Evolutionary conservation across 2,329 filamentous ascomycete species (phyloP), one percentile per base, ranked within the genome.

Genomic region (Aureobasidium sp.): DNA sequence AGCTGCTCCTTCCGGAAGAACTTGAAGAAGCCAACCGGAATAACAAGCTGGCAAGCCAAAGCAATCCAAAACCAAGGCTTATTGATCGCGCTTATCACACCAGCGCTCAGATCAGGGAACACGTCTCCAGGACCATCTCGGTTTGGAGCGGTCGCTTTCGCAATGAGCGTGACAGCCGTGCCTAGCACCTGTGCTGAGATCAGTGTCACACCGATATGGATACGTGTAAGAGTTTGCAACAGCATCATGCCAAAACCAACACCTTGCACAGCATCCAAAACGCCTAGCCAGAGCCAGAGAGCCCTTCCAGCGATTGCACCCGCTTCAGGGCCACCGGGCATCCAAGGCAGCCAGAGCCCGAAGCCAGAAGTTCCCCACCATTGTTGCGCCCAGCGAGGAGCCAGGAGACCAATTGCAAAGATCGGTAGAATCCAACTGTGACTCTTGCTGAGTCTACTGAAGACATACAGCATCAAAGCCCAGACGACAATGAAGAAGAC

Each of bases 241-340:
- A 88, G 76, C 60, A 88, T 83, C 84, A 87, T 88, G 62, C 86
- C 86, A 59, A 88, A 81, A 2, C 86, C 86, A 2, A 87, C 81
- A 46, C 84, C 84, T 69, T 88, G 86, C 8, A 88, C 73, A 12
- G 83, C 79, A 67, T 88, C 86, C 13, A 88, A 75, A 4, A 87
- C 79, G 42, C 86, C 85, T 0, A 88, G 79, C 85, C 85, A 88
- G 12, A 88, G 77, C 85, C 86, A 88, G 5, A 87, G 72, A 61
- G 77, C 74, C 41, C 85, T 77, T 1, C 82, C 82, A 9, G 84
- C 72, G 0, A 87, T 70, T 0, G 85, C 83, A 3, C 81, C 79
- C 8, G 78, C 77, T 0, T 82, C 72, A 23, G 80, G 79, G 2
- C 76, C 75, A 42, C 82, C 82, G 6, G 82, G 53, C 39, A 57